These are phyloP conservation scores for Leccinum disarticulatum DNA, from an alignment of 768 basidiomycete genomes.

Conservation along the genomic window DNA sequence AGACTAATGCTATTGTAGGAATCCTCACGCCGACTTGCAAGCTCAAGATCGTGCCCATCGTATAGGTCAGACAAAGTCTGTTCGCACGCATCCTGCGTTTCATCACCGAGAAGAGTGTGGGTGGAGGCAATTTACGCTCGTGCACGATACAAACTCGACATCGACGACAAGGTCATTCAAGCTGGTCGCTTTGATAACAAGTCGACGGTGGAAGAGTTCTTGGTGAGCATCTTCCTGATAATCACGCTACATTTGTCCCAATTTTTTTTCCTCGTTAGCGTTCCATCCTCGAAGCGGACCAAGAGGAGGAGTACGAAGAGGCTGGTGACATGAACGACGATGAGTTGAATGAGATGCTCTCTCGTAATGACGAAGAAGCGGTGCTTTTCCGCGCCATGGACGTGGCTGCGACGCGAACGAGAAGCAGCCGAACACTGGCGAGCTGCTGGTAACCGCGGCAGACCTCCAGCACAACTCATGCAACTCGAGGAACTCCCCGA, in stretches of 20 bases:
- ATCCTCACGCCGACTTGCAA: conserved; percentile 98
- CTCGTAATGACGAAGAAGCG: conserved; percentile 79
- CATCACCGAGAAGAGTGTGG: conserved; percentile 97
- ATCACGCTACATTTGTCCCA: not conserved
- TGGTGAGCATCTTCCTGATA: conserved; percentile 49
- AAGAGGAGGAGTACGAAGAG: conserved; percentile 88
- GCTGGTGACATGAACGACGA: conserved; percentile 92
- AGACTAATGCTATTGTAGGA: conserved; percentile 49
- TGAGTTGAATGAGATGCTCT: conserved; percentile 90
- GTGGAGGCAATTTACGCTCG: conserved; percentile 97
- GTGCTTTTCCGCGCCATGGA: conserved; percentile 83
- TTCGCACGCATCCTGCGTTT: conserved; percentile 95
- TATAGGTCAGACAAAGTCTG: conserved; percentile 98
- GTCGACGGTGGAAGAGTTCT: conserved; percentile 91
- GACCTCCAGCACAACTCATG: conserved; percentile 74
- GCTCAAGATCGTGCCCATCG: conserved; percentile 99
- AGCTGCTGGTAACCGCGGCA: conserved; percentile 70
- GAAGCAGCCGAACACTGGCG: conserved; percentile 67
- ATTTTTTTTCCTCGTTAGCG: conserved; percentile 47
- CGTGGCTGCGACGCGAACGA: conserved; percentile 60
- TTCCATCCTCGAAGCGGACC: conserved; percentile 86
- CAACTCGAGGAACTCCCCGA: conserved; percentile 88
- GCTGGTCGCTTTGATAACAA: conserved; percentile 99
- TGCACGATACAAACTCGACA: conserved; percentile 94
- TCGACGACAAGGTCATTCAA: conserved; percentile 99